Evolutionary conservation across 768 basidiomycete species (phyloP), one percentile per base, ranked within the genome.

Genomic region (Leccinum subgranulosum): DNA sequence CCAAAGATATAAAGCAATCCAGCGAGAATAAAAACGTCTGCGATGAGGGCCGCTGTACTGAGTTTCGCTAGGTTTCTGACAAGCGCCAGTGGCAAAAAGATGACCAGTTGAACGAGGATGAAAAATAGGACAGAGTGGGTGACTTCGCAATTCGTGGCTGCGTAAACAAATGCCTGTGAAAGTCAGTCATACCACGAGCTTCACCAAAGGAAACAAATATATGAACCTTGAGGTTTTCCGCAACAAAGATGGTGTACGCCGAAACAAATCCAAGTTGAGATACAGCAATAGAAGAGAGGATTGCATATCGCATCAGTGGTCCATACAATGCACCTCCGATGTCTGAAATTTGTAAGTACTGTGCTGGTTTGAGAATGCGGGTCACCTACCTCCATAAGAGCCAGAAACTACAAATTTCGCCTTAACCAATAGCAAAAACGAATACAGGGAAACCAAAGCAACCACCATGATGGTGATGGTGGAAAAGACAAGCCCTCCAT

Each of bases 211-310:
- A 36, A 48, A 48, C 12, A 17, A 48, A 54, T 29, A 47, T 2
- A 34, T 65, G 17, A 59, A 78, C 82, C 71, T 83, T 85, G 14
- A 94, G 80, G 69, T 95, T 97, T 75, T 95, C 84, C 1, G 95
- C 88, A 45, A 98, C 93, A 70, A 98, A 98, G 69, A 98, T 97
- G 15, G 88, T 93, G 72, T 99, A 99, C 12, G 94, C 94, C 33
- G 84, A 69, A 47, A 90, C 89, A 71, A 94, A 95, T 41, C 93
- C 93, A 34, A 95, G 75, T 70, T 94, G 97, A 1, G 96, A 98
- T 23, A 95, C 69, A 0, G 88, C 79, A 67, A 99, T 96, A 15
- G 93, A 94, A 3, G 77, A 78, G 8, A 99, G 82, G 67, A 99
- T 98, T 14, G 86, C 76, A 59, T 89, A 86, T 47, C 97, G 87